Evolutionary conservation across 108 stramenopile genomes (phyloP), one percentile per base, ranked within the genome.

Genomic region (Pseudonitzschia delicatissima): DNA sequence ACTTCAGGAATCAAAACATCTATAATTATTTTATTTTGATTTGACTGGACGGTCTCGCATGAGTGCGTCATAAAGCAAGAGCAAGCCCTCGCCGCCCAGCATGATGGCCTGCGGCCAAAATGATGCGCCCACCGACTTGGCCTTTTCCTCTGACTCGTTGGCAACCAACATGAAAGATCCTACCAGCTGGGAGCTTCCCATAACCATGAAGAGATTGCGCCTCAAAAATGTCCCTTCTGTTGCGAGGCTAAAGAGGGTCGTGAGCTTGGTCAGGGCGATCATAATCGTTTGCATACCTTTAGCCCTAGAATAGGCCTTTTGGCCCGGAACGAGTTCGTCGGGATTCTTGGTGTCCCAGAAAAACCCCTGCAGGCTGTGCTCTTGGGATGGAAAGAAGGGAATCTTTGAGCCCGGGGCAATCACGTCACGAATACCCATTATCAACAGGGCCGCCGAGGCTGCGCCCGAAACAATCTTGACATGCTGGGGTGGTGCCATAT

Each of bases 381-480:
- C 51, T 31, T 8, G 4, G 11, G 11, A 0, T 31, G 51, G 51
- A 8, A 53, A 26, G 29, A 53, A 53, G 7, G 51, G 0, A 27
- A 53, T 0, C 7, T 15, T 7, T 20, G 51, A 20, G 5, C 51
- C 51, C 7, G 51, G 51, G 26, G 51, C 51, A 53, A 53, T 13
- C 12, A 53, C 26, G 29, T 53, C 27, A 8, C 51, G 51, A 5
- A 53, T n/a, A 0, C 51, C 51, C 51, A 53, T 25, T 26, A 31
- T 15, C 29, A 53, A 31, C 29, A 53, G 27, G 11, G 26, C 26
- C 7, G 29, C 23, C 0, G 51, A 53, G 26, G 51, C 51, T 15
- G 28, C 29, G 27, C 51, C 51, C 12, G 51, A 53, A 53, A 53
- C 27, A 23, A 53, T 53, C 29, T 53, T 27, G 13, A 53, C 51